Evolutionary conservation across 441 rosid species (phyloP).

Genomic region (Viola pubescens): DNA sequence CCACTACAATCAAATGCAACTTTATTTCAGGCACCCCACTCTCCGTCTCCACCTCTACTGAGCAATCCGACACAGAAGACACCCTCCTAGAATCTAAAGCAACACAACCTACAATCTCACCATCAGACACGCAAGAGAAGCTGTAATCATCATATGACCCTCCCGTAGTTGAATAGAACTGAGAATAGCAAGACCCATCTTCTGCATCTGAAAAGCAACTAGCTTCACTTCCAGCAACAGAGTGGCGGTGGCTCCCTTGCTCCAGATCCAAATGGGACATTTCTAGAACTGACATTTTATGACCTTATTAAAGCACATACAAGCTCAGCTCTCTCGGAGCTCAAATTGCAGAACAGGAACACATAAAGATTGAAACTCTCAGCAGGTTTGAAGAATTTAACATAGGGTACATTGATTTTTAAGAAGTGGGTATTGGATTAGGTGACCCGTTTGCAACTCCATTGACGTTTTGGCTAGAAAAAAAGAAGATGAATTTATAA

Average conservation of each 20-base stretch:
- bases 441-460: constrained; percentile 30
- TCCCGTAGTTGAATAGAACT: constrained; percentile 68
- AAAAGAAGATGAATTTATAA: constrained; percentile 8
- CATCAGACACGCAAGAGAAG: constrained; percentile 37
- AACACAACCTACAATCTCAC: constrained; percentile 22
- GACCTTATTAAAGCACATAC: background rate
- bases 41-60: constrained; percentile 44
- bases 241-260: constrained; percentile 38
- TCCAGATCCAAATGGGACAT: constrained; percentile 65
- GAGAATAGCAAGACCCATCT: constrained; percentile 71
- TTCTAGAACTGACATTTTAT: constrained; percentile 27
- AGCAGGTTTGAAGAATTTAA: background rate
- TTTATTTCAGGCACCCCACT: constrained; percentile 31
- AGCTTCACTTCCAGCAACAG: constrained; percentile 29
- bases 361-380: background rate
- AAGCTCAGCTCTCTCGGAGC: constrained; percentile 7
- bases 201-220: constrained; percentile 81
- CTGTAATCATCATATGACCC: constrained; percentile 63
- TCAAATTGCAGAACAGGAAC: too few relatives aligned
- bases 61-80: constrained; percentile 47
- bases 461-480: constrained; percentile 21
- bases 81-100: constrained; percentile 45
- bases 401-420: constrained; percentile 17
- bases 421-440: constrained; percentile 30
- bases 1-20: constrained; percentile 39